Evolutionary conservation across 345 rosid species (phyloP), one percentile per base, ranked within the genome.

Genomic region (Garcia nutans): DNA sequence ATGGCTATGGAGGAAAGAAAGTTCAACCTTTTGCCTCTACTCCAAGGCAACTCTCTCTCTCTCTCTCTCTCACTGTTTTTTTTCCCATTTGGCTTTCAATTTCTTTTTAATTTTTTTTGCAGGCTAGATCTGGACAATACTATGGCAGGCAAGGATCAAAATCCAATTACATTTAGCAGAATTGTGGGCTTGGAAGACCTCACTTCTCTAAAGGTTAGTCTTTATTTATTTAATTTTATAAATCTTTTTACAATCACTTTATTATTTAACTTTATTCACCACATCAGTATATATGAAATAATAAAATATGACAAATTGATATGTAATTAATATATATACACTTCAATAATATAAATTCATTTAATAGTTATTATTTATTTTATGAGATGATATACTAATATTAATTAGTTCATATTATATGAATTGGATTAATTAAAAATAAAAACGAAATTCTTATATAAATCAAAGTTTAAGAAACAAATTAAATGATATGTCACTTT

Each of bases 141-240:
- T 47, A 70, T 31, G 6, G n/a, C 6, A 9, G 54, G 72, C 44
- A 49, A 74, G 56, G 31, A 62, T 58, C 58, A 56, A 24, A 63
- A 55, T 28, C 12, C 23, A 12, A 10, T 59, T 44, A 28, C 47
- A 17, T 54, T 62, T 13, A n/a, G 13, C 3, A 28, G 42, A 23
- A 23, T 63, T 22, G 44, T 79, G 74, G 82, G 82, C 17, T 60
- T 74, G 57, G 50, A 79, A 10, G 82, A 74, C 24, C 71, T 79
- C 19, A 28, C 44, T 52, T 79, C 82, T 24, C 56, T 56, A 5
- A 54, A 44, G 26, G 82, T 79, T 26, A 65, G 49, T 44, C 17
- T 5, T 22, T 60, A 61, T 13, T 6, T 26, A 6, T 52, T 28
- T 28, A 2, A 1, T 28, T 2, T 10, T 10, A 15, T 68, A 45